Percentiles rank a stretch among this genome's conserved stretches.
Evolutionary conservation across 2,329 filamentous ascomycete species (phyloP).

Genomic region (Colletotrichum shisoi): DNA sequence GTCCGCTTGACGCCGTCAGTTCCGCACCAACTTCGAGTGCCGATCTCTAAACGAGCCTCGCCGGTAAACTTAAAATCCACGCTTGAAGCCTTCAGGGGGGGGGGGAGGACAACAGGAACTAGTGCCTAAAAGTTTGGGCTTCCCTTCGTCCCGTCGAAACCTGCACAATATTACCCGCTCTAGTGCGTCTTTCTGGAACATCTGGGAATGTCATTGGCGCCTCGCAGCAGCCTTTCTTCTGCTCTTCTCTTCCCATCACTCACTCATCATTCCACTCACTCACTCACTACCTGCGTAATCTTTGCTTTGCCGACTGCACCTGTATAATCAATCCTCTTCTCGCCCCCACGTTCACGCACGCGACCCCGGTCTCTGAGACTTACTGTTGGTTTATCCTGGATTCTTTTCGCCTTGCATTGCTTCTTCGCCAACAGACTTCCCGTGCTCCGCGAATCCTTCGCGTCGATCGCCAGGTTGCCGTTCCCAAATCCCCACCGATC

Average conservation of each 20-base stretch:
- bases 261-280: neutral
- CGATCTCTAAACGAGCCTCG: slow-evolving; percentile 29
- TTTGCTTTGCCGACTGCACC: neutral
- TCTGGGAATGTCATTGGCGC: slow-evolving; percentile 20
- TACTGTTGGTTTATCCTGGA: neutral
- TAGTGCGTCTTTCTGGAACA: slow-evolving; percentile 11
- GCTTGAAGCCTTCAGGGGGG: slow-evolving; percentile 32
- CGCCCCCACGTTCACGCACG: slow-evolving; percentile 26
- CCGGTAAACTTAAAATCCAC: slow-evolving; percentile 35
- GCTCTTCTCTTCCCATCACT: neutral
- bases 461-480: slow-evolving; percentile 19
- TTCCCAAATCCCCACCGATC: slow-evolving; percentile 19
- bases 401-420: neutral
- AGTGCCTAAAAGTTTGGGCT: slow-evolving; percentile 30
- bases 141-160: neutral
- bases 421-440: slow-evolving; percentile 10
- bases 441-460: slow-evolving; percentile 24
- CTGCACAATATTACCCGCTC: slow-evolving; percentile 14
- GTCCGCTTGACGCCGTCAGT: slow-evolving; percentile 29
- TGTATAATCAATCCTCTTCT: slow-evolving; percentile 26
- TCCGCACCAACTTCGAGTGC: slow-evolving; percentile 14
- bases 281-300: too few species aligned
- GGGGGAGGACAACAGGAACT: neutral
- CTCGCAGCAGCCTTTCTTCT: neutral
- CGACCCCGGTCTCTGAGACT: slow-evolving; percentile 20